These are phyloP conservation scores for Epicoccum sorghinum DNA, from an alignment of 2,329 filamentous ascomycete genomes.

Conservation along the genomic window DNA sequence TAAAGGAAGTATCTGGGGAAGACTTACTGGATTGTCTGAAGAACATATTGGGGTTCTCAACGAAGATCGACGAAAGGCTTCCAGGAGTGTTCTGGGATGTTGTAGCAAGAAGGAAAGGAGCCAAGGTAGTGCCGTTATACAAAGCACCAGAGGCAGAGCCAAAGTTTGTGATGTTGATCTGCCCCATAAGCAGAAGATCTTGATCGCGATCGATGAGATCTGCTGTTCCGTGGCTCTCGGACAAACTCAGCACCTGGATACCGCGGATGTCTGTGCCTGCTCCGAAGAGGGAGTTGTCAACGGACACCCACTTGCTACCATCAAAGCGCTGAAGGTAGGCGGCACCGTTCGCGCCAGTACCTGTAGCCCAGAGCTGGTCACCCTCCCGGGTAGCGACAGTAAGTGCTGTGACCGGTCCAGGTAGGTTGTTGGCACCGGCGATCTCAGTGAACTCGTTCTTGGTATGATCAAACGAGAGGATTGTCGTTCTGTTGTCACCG, in stretches of 20 bases:
- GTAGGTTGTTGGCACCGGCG: constrained; percentile 67
- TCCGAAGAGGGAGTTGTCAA: constrained; percentile 63
- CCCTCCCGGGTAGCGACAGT: constrained; percentile 67
- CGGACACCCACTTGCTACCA: constrained; percentile 71
- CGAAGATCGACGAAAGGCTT: constrained; percentile 81
- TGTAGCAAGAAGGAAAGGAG: constrained; percentile 81
- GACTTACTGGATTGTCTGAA: constrained; percentile 69
- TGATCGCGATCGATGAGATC: constrained; percentile 70
- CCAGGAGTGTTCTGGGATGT: constrained; percentile 67
- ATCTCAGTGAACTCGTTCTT: constrained; percentile 70
- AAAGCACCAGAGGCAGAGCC: constrained; percentile 85
- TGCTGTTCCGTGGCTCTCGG: constrained; percentile 68
- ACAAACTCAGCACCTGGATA: constrained; percentile 80
- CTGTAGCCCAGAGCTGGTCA: constrained; percentile 77
- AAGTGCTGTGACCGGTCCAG: constrained; percentile 79
- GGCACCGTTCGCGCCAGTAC: constrained; percentile 70
- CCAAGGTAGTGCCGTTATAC: constrained; percentile 81
- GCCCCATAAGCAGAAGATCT: constrained; percentile 82
- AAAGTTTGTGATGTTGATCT: constrained; percentile 74
- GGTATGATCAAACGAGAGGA: constrained; percentile 76
- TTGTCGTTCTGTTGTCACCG: constrained; percentile 67
- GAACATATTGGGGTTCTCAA: constrained; percentile 75
- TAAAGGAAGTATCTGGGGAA: not conserved
- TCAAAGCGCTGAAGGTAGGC: constrained; percentile 85
- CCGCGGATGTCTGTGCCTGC: constrained; percentile 73